Percentiles rank a stretch among this genome's conserved stretches.
phyloP scores from a whole-genome alignment of 2,329 filamentous ascomycete genomes.

The Ascomycota sp. region DNA sequence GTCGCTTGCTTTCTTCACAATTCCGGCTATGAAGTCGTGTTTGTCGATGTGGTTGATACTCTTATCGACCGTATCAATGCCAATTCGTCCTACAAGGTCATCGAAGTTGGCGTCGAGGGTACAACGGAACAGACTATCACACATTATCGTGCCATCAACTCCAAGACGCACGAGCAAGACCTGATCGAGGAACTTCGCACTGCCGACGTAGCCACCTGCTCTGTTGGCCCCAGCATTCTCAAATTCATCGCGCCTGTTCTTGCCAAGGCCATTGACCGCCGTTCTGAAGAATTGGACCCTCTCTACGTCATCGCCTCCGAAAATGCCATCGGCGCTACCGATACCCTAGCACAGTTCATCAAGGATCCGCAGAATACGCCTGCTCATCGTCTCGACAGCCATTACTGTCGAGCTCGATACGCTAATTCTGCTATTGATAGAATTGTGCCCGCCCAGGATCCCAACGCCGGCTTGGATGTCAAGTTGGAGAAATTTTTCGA shows the following conservation, averaged over 20 bases:
- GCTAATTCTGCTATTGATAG: slow-evolving; percentile 98
- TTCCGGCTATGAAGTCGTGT: slow-evolving; percentile 88
- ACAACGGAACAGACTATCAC: slow-evolving; percentile 67
- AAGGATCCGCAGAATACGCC: slow-evolving; percentile 53
- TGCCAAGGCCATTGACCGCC: slow-evolving; percentile 74
- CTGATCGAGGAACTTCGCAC: slow-evolving; percentile 70
- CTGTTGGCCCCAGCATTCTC: slow-evolving; percentile 87
- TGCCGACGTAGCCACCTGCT: slow-evolving; percentile 86
- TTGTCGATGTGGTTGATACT: slow-evolving; percentile 77
- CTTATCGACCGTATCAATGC: slow-evolving; percentile 65
- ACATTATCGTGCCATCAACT: slow-evolving; percentile 96
- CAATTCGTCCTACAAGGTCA: slow-evolving; percentile 66
- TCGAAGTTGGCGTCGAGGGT: slow-evolving; percentile 73
- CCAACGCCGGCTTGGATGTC: slow-evolving; percentile 65
- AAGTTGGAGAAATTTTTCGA: slow-evolving; percentile 98
- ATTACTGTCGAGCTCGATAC: slow-evolving; percentile 62
- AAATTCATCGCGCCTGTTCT: slow-evolving; percentile 93
- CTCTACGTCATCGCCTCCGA: slow-evolving; percentile 92
- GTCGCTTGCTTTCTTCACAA: slow-evolving; percentile 85
- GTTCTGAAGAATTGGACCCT: slow-evolving; percentile 42
- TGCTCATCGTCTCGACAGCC: slow-evolving; percentile 41
- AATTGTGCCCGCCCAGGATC: slow-evolving; percentile 81
- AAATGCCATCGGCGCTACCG: slow-evolving; percentile 89
- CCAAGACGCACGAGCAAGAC: slow-evolving; percentile 61
- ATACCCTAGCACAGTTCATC: slow-evolving; percentile 68